Evolutionary conservation across 2,329 filamentous ascomycete genomes (phyloP).

Genomic region (Aspergillus sp.): DNA sequence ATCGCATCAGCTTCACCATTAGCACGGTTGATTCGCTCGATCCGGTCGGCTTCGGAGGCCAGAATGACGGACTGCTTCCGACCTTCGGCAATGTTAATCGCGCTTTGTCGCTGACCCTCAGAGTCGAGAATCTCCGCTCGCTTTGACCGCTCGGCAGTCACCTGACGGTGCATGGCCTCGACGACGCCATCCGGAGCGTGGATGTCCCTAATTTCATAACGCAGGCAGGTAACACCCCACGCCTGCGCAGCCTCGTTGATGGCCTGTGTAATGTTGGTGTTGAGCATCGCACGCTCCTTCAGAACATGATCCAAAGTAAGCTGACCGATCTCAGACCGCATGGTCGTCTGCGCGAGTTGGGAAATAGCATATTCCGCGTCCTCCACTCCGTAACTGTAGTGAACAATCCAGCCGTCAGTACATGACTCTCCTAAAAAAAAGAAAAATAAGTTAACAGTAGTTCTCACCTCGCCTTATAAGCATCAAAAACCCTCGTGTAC

Average conservation of each 20-base stretch:
- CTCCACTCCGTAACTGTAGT: conserved; percentile 84
- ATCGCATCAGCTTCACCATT: conserved; percentile 94
- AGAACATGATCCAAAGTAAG: conserved; percentile 94
- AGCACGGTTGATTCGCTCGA: conserved; percentile 91
- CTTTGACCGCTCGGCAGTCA: conserved; percentile 96
- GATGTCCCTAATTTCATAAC: conserved; percentile 98
- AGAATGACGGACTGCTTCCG: conserved; percentile 96
- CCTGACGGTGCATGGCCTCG: conserved; percentile 96
- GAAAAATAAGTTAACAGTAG: not conserved
- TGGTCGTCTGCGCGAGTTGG: conserved; percentile 95
- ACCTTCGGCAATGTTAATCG: conserved; percentile 98
- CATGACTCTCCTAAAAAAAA: not conserved
- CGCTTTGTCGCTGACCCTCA: conserved; percentile 93
- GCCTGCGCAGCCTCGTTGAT: conserved; percentile 98
- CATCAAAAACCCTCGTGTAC: conserved; percentile 94
- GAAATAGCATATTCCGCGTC: conserved; percentile 98
- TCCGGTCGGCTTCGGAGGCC: conserved; percentile 84
- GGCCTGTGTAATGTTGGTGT: conserved; percentile 96
- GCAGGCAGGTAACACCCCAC: conserved; percentile 93
- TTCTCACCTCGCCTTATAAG: conserved; percentile 87
- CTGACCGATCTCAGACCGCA: conserved; percentile 98
- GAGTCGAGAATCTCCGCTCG: conserved; percentile 96
- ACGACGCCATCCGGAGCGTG: conserved; percentile 92
- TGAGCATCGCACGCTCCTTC: conserved; percentile 93
- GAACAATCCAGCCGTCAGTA: not conserved